Evolutionary conservation across 169 alveolate species (phyloP), one percentile per base, ranked within the genome.

Genomic region (Eimeria falciformis): DNA sequence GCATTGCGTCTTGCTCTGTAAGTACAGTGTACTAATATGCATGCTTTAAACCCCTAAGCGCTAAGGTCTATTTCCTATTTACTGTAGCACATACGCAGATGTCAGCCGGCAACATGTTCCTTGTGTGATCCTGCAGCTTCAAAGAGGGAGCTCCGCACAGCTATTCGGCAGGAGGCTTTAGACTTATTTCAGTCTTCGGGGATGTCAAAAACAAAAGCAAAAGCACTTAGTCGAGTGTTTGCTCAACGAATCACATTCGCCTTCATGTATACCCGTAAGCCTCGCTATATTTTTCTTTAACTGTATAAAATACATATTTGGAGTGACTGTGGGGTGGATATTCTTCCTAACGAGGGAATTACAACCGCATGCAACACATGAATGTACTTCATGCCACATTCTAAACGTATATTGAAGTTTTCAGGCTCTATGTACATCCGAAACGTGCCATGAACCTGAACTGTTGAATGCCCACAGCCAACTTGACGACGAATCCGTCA

Each of bases 1-100:
- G 40, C 83, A 73, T 27, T 73, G 83, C 29, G 83, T 73, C 58
- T 73, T 73, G 25, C 29, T 73, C 37, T 58, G 83, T 73, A 5
- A 1, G 83, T 21, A 40, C 7, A 21, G 17, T 62, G 75, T 29
- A 62, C 18, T 53, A 17, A 2, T 33, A 17, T 53, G 17, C 65
- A 53, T 6, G 40, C 4, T 33, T 2, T 33, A 33, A 33, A 33
- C 40, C 2, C 40, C 40, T 33, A 33, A 33, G 40, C 40, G 4
- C 4, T 33, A 33, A 33, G 40, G 2, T 2, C 40, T 33, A 33
- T 33, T 33, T 33, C 2, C 40, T 33, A 33, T 33, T 33, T 2
- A 33, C 40, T 33, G 40, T 33, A 33, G 40, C 0, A 33, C 40
- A 33, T 33, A 33, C 40, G 40, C 40, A 33, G 40, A 33, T 0